Conservation (phyloP, 2,329 filamentous ascomycete genomes). For the Ceratocystis cubensis region DNA sequence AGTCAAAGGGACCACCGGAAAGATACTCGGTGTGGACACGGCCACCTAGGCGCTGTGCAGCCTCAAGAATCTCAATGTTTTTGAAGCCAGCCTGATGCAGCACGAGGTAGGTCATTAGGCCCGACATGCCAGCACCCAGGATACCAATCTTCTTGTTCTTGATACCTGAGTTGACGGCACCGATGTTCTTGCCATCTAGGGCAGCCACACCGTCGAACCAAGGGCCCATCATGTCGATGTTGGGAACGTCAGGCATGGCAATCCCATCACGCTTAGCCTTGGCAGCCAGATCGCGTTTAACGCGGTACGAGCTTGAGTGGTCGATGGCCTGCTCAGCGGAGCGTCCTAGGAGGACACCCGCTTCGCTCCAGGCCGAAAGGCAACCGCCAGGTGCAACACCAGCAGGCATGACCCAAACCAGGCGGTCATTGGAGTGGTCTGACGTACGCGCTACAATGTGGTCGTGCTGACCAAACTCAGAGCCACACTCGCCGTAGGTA, state of each 20-base stretch:
- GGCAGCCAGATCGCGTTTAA: constrained; percentile 18
- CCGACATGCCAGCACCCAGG: constrained; percentile 52
- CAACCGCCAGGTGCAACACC: constrained; percentile 29
- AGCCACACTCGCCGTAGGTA: constrained; percentile 23
- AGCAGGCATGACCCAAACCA: constrained; percentile 24
- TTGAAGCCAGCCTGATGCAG: constrained; percentile 42
- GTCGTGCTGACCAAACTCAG: constrained; percentile 20
- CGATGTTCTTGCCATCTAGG: constrained; percentile 35
- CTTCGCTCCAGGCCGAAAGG: constrained; percentile 31
- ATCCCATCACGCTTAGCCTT: constrained; percentile 27
- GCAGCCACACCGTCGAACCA: constrained; percentile 56
- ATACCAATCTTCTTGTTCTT: constrained; percentile 51
- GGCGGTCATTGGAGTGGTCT: constrained; percentile 23
- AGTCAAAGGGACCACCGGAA: constrained; percentile 45
- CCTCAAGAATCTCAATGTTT: constrained; percentile 51
- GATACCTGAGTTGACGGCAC: constrained; percentile 37
- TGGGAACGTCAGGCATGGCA: constrained; percentile 36
- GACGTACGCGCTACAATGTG: constrained; percentile 22
- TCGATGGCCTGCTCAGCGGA: constrained; percentile 23
- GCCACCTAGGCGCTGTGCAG: constrained; percentile 47
- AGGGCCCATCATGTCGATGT: constrained; percentile 31
- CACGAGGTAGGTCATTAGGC: constrained; percentile 46
- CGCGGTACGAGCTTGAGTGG: constrained; percentile 19
- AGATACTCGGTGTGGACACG: constrained; percentile 53
- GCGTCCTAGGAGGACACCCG: constrained; percentile 27